A percentile compares a stretch with the other conserved stretches of the same genome.
Evolutionary conservation across 2,329 filamentous ascomycete species (phyloP).

Genomic region (Cyclaneusma minus): DNA sequence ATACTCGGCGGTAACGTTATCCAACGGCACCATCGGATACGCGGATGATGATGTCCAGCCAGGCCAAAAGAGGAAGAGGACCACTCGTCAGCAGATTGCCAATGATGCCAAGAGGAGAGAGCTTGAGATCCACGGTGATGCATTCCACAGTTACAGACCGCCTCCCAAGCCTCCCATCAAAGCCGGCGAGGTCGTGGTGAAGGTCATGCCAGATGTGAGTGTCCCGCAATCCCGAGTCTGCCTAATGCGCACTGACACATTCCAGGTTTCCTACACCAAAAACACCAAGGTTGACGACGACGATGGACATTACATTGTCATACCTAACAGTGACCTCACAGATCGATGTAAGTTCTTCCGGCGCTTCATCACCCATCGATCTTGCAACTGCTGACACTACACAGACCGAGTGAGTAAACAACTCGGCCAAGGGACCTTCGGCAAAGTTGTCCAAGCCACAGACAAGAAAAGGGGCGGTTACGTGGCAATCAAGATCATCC

Average conservation of each 20-base stretch:
- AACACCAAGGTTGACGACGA: constrained; percentile 81
- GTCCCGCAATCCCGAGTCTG: neutral
- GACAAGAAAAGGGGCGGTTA: constrained; percentile 59
- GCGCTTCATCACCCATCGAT: neutral
- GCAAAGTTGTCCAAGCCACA: constrained; percentile 88
- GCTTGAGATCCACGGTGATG: constrained; percentile 52
- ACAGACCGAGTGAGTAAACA: constrained; percentile 77
- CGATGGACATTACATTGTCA: constrained; percentile 92
- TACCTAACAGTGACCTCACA: constrained; percentile 72
- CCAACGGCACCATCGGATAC: constrained; percentile 35
- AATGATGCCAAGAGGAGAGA: constrained; percentile 72
- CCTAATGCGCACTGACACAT: constrained; percentile 6
- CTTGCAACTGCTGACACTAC: constrained; percentile 12
- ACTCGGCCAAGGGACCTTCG: constrained; percentile 92
- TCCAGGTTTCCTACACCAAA: constrained; percentile 27
- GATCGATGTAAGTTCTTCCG: constrained; percentile 59
- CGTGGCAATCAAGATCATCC: constrained; percentile 95
- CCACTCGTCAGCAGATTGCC: constrained; percentile 62
- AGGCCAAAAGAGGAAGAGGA: constrained; percentile 83
- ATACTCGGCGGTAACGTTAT: constrained; percentile 37
- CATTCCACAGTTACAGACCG: constrained; percentile 67
- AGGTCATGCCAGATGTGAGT: constrained; percentile 47
- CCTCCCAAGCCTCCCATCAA: constrained; percentile 84
- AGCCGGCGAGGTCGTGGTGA: constrained; percentile 59
- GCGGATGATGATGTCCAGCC: constrained; percentile 49